Percentiles rank a stretch among this genome's conserved stretches.
phyloP scores from a whole-genome alignment of 129 eudicot species.

The Solidago caesia region DNA sequence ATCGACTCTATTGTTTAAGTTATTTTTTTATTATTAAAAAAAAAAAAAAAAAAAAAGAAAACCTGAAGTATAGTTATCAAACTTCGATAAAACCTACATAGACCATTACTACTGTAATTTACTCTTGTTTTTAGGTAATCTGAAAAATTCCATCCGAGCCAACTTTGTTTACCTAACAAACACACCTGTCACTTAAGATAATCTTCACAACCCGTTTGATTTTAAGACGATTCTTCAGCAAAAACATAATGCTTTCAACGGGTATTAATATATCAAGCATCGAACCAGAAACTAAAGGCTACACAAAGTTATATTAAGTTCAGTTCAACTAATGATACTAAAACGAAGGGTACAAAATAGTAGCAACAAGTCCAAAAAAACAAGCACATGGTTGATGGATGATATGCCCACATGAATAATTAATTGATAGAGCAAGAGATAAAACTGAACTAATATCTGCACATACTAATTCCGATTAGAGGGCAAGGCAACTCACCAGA shows the following conservation, averaged over 20 bases:
- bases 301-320: neutral
- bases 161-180: no score
- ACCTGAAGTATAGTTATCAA: no score
- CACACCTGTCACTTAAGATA: no score
- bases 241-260: neutral
- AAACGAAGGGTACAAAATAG: neutral
- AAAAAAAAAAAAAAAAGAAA: no score
- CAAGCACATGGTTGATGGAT: neutral
- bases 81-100: no score
- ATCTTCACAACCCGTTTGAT: no score
- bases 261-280: neutral
- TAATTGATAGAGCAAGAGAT: constrained; percentile 1
- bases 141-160: no score
- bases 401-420: neutral
- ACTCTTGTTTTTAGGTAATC: no score
- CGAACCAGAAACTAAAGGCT: neutral
- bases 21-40: no score
- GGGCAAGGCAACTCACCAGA: constrained; percentile 59
- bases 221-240: no score
- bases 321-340: neutral
- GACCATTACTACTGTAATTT: no score
- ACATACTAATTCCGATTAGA: constrained; percentile 17
- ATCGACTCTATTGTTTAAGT: no score
- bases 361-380: neutral
- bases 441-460: constrained; percentile 15